Evolutionary conservation across 441 rosid genomes (phyloP).

Genomic region (Mallotus repandus): DNA sequence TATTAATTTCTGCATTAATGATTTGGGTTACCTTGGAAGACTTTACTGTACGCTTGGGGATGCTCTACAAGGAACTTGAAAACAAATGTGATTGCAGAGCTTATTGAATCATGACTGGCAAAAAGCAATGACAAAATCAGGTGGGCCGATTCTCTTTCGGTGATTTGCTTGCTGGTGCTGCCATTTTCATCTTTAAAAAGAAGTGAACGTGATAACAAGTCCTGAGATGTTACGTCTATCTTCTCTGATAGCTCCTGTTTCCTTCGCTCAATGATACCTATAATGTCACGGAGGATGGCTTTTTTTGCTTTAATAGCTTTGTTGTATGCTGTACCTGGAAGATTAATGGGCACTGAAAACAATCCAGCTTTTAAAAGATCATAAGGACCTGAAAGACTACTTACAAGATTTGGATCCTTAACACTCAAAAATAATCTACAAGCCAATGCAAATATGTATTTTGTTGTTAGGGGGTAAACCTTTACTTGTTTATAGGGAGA

Average conservation of each 20-base stretch:
- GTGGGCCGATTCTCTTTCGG: background rate
- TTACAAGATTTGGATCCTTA: background rate
- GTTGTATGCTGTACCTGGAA: slow-evolving; percentile 1
- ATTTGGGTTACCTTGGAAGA: slow-evolving; percentile 18
- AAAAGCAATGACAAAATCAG: slow-evolving; percentile 26
- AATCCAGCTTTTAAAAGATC: background rate
- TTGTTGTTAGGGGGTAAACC: background rate
- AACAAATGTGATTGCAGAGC: slow-evolving; percentile 29
- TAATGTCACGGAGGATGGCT: background rate
- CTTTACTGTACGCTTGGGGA: slow-evolving; percentile 28
- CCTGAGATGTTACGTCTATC: background rate
- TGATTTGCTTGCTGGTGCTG: no score
- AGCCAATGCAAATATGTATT: background rate
- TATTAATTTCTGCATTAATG: no score
- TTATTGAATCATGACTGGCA: slow-evolving; percentile 31
- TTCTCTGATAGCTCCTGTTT: slow-evolving; percentile 14
- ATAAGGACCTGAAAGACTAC: background rate
- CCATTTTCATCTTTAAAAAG: slow-evolving; percentile 8
- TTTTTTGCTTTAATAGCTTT: background rate
- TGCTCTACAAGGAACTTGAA: slow-evolving; percentile 31
- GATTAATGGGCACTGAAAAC: background rate
- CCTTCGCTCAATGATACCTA: slow-evolving; percentile 15
- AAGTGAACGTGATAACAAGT: slow-evolving; percentile 19
- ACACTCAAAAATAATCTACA: slow-evolving; percentile 3
- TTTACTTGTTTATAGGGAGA: background rate